Base-by-base conservation (phyloP, 495 filamentous ascomycete genomes). In the Platismatia glauca region DNA sequence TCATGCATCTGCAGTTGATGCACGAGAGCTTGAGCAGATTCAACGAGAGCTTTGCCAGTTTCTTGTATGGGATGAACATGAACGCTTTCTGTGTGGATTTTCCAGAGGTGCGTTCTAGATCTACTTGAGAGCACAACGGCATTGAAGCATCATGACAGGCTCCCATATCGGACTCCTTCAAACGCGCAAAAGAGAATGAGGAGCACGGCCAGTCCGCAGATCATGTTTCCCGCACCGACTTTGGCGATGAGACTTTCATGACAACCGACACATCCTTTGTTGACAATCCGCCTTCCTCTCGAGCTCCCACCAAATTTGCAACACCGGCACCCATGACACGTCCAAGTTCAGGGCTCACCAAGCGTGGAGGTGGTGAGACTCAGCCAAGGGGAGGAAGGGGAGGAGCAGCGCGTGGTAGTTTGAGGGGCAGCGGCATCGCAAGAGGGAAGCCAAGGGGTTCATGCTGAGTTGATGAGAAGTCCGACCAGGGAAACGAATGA, bases 21-120 rank as follows among this genome's bases (percentile, higher is more conserved):
- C 91, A 98, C 72, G 93, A 98, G 77, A 95, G 90, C 67, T 70
- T 98, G 73, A 86, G 90, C 46, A 83, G 94, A 12, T 98, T 98
- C 73, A 93, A 88, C 72, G 94, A 98, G 80, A 94, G 86, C 73
- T 98, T 98, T 71, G 93, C 92, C 0, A 89, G 85, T 70, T 97
- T 98, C 67, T 71, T 98, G 59, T 97, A 97, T 65, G 94, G 94
- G 5, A 71, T 98, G 73, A 97, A 97, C 68, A 95, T 98, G 90
- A 97, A 97, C 74, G 94, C 95, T 7, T 98, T 97, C 71, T 98
- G 94, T 72, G 92, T 97, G 43, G 94, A 97, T 75, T 97, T 97
- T 72, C 89, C 91, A 0, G 95, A 98, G 84, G 91, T 92, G 77
- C 60, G 68, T 33, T 24, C 7, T 41, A 7, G 20, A 8, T 50